Conservation (phyloP, 2,329 filamentous ascomycete genomes). For the Xylaria sp. region DNA sequence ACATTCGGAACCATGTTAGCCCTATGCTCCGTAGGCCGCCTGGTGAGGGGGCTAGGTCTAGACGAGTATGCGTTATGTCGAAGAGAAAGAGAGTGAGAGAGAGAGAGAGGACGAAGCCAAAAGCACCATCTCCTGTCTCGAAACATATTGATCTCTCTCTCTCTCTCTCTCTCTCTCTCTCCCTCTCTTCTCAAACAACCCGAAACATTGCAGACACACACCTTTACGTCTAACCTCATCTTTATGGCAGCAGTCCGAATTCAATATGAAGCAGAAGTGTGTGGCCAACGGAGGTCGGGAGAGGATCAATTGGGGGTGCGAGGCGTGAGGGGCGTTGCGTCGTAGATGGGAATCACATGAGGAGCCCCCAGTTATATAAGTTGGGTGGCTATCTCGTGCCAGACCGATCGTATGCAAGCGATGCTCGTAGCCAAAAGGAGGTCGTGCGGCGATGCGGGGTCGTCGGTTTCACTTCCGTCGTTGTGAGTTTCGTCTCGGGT, state of each 20-base stretch:
- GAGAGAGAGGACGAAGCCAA: not conserved
- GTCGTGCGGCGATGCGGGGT: not conserved
- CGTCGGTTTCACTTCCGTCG: not conserved
- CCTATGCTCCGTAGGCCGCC: not conserved
- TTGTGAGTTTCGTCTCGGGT: constrained; percentile 2
- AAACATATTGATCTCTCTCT: not conserved
- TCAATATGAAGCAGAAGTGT: not conserved
- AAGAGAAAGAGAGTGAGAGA: not conserved
- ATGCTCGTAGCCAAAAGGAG: not conserved
- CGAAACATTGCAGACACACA: constrained; percentile 22
- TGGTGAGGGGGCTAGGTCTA: not conserved
- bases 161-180: too few relatives aligned
- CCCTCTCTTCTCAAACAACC: too few relatives aligned
- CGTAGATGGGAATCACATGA: constrained; percentile 14
- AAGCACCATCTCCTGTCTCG: not conserved
- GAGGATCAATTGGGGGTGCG: constrained; percentile 20
- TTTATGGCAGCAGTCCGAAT: constrained; percentile 30
- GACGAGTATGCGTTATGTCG: too few relatives aligned
- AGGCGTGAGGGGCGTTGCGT: not conserved
- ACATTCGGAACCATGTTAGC: constrained; percentile 30
- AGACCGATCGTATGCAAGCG: not conserved
- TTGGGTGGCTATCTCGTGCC: not conserved
- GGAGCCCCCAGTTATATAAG: constrained; percentile 11
- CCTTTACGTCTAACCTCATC: constrained; percentile 43
- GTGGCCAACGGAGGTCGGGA: not conserved